Percentiles rank a stretch among this genome's conserved stretches.
Conservation (phyloP, 1,139 yeast genomes). For the Meyerozyma athensensis region DNA sequence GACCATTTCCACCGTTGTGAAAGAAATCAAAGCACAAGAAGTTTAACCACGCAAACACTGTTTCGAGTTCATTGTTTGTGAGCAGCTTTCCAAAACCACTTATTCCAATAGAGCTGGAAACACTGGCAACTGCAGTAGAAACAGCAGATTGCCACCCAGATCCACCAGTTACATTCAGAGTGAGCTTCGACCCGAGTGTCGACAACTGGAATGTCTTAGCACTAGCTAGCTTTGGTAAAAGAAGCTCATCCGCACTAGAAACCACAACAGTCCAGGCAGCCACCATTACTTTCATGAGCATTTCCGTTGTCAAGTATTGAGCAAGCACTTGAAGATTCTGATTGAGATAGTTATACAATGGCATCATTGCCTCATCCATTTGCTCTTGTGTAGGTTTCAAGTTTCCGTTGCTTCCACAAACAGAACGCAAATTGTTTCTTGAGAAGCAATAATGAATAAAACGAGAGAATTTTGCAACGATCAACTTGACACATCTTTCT, state of each 20-base stretch:
- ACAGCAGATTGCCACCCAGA: constrained; percentile 48
- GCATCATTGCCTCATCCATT: constrained; percentile 66
- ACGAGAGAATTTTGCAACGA: constrained; percentile 57
- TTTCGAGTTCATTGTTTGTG: constrained; percentile 59
- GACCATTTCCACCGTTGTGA: constrained; percentile 81
- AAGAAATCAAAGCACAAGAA: constrained; percentile 67
- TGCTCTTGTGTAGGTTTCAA: constrained; percentile 46
- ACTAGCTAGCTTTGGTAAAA: constrained; percentile 67
- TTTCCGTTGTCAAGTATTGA: constrained; percentile 51
- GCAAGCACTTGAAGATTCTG: constrained; percentile 66
- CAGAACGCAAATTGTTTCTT: constrained; percentile 42
- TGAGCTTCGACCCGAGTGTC: constrained; percentile 16
- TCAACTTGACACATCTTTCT: constrained; percentile 58
- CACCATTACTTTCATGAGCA: constrained; percentile 64
- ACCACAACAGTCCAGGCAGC: constrained; percentile 73
- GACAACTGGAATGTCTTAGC: constrained; percentile 41
- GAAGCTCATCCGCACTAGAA: constrained; percentile 56
- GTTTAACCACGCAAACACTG: constrained; percentile 68
- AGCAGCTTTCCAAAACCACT: constrained; percentile 53
- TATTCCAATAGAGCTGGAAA: constrained; percentile 37
- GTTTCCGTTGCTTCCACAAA: constrained; percentile 49
- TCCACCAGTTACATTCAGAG: constrained; percentile 10
- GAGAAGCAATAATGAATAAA: constrained; percentile 41
- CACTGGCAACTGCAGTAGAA: constrained; percentile 47
- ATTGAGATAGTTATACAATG: constrained; percentile 71